Base-by-base conservation (phyloP, 139 green algal genomes). In the Trebouxia sp. region DNA sequence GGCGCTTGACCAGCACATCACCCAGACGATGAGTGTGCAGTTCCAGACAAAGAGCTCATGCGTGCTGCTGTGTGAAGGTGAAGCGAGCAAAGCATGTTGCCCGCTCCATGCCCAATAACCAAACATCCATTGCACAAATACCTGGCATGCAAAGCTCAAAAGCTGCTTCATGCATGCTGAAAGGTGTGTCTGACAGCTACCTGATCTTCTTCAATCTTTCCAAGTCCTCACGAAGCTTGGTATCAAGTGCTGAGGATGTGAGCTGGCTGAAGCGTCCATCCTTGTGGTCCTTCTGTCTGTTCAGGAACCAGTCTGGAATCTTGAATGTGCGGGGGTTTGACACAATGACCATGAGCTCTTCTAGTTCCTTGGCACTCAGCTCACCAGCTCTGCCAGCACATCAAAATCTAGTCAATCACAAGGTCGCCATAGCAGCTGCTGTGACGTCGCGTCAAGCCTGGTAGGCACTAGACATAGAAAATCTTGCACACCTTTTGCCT, bases 181-280 rank as follows among this genome's bases (percentile, higher is more conserved):
- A n/a, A n/a, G n/a, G n/a, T n/a, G n/a, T n/a, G n/a, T n/a, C n/a
- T n/a, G n/a, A n/a, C n/a, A n/a, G n/a, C n/a, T 66, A 92, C 88
- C 93, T 88, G 90, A 99, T 99, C 96, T 99, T 99, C 96, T 99
- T 99, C 28, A 99, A 91, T 79, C 97, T 90, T 93, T 99, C 97
- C 69, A 99, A 87, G 85, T 99, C 97, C 76, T 99, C 95, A 87
- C 95, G 95, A 83, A 97, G 80, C 86, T 96, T 92, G 67, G 92
- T 97, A 88, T 99, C 97, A 48, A 99, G 83, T 22, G 77, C 79
- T 28, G 89, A 94, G 35, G 94, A 96, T 26, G 92, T 95, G 48
- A 98, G 69, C 90, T 97, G 93, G 75, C 47, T 83, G 91, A 92
- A 98, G 76, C 90, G 88, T 83, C 96, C 96, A 42, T 98, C 95